Conservation (phyloP, 2,329 filamentous ascomycete species). For the Penicillium olsonii region DNA sequence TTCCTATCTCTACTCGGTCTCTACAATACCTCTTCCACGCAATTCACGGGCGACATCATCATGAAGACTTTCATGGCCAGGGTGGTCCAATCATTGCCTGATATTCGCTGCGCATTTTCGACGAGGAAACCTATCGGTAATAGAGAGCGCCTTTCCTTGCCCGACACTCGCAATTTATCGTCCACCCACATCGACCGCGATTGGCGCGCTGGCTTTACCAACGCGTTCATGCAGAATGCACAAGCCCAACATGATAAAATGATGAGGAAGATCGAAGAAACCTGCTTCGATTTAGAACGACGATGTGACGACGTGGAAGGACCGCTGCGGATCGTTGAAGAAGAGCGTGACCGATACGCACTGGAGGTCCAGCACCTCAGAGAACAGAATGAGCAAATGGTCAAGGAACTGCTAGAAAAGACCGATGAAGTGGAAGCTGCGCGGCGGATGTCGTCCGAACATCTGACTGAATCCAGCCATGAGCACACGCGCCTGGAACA, state of each 20-base stretch:
- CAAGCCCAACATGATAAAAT: conserved; percentile 50
- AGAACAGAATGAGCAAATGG: conserved; percentile 32
- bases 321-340: conserved; percentile 49
- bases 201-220: conserved; percentile 52
- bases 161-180: conserved; percentile 13
- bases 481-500: conserved; percentile 41
- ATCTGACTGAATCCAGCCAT: conserved; percentile 41
- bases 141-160: conserved; percentile 12
- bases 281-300: conserved; percentile 58
- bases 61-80: conserved; percentile 25
- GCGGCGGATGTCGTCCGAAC: conserved; percentile 37
- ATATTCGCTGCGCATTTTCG: conserved; percentile 20
- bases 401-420: conserved; percentile 24
- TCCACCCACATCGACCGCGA: conserved; percentile 36
- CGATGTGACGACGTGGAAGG: conserved; percentile 58
- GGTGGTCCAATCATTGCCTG: conserved; percentile 10
- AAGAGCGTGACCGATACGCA: conserved; percentile 36
- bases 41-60: conserved; percentile 6
- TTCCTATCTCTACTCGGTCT: conserved; percentile 29
- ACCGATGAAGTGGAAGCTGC: conserved; percentile 40
- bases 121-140: conserved; percentile 9
- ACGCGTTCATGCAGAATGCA: conserved; percentile 47
- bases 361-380: conserved; percentile 39
- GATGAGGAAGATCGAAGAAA: conserved; percentile 51
- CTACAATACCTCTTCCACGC: conserved; percentile 21